Conservation (phyloP, 2,329 filamentous ascomycete genomes). For the Neonectria ditissima region DNA sequence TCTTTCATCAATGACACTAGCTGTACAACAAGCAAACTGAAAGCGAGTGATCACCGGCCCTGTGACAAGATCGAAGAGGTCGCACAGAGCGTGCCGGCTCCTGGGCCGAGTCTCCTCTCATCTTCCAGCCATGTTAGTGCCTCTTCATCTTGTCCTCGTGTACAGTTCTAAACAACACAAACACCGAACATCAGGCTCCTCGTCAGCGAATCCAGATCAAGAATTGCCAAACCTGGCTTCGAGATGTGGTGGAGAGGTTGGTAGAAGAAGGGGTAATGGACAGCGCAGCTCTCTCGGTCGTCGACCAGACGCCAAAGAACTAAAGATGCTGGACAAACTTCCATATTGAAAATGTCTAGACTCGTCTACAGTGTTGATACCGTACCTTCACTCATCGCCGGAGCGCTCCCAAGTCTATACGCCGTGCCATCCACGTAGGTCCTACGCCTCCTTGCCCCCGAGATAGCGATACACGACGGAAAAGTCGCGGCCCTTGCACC, state of each 20-base stretch:
- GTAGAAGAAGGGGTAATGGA: constrained; percentile 6
- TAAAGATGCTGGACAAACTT: background rate
- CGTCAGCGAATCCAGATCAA: constrained; percentile 9
- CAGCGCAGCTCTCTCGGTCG: background rate
- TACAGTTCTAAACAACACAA: background rate
- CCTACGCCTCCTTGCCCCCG: constrained; percentile 60
- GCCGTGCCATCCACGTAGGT: background rate
- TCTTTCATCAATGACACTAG: background rate
- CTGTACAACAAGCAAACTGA: background rate
- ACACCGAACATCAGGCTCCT: background rate
- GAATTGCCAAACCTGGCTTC: constrained; percentile 23
- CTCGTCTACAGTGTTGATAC: too few species aligned
- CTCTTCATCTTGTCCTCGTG: too few species aligned
- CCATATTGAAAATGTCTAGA: too few species aligned
- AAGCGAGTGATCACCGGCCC: background rate
- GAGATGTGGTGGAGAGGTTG: constrained; percentile 12
- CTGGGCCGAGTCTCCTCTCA: constrained; percentile 7
- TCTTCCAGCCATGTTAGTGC: background rate
- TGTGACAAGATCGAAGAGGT: constrained; percentile 19
- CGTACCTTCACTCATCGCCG: too few species aligned
- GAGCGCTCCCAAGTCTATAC: background rate
- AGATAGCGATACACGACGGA: constrained; percentile 84
- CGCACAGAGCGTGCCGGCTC: constrained; percentile 7
- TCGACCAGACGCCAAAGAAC: constrained; percentile 16
- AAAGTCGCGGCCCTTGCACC: constrained; percentile 79